phyloP scores from a whole-genome alignment of 169 alveolate species.

The Pseudocohnilembus persalinus region DNA sequence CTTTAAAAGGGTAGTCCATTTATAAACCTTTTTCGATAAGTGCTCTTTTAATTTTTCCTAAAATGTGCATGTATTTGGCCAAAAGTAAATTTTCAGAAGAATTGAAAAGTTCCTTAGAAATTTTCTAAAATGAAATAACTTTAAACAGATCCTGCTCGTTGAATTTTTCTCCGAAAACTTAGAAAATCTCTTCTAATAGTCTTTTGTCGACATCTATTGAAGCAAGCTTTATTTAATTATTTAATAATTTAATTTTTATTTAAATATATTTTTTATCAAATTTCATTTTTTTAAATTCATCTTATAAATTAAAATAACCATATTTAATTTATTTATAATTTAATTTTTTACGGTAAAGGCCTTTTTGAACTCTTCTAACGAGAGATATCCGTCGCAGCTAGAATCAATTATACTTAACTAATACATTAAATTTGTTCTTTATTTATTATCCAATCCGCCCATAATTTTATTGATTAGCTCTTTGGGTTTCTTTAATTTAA shows the following conservation, averaged over 20 bases:
- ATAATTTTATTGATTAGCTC: slow-evolving; percentile 13
- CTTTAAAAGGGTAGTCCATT: background rate
- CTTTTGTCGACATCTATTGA: background rate
- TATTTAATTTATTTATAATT: too few species aligned
- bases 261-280: too few species aligned
- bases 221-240: background rate
- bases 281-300: too few species aligned
- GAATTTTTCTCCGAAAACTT: slow-evolving; percentile 16
- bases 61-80: slow-evolving; percentile 9
- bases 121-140: background rate
- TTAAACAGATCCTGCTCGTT: background rate
- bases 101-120: background rate
- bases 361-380: slow-evolving; percentile 1
- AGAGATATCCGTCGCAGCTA: slow-evolving; percentile 11
- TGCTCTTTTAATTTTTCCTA: slow-evolving; percentile 8
- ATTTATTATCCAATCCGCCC: background rate
- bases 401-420: background rate
- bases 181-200: slow-evolving; percentile 7
- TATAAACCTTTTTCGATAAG: slow-evolving; percentile 8
- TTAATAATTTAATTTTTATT: too few species aligned
- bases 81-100: slow-evolving; percentile 2
- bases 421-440: slow-evolving; percentile 10
- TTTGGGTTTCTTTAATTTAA: slow-evolving; percentile 13
- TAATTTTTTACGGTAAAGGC: background rate
- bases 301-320: too few species aligned